Percentiles rank a stretch among this genome's conserved stretches.
Evolutionary conservation across 2,329 filamentous ascomycete genomes (phyloP).

Genomic region (Aspergillus carbonarius): DNA sequence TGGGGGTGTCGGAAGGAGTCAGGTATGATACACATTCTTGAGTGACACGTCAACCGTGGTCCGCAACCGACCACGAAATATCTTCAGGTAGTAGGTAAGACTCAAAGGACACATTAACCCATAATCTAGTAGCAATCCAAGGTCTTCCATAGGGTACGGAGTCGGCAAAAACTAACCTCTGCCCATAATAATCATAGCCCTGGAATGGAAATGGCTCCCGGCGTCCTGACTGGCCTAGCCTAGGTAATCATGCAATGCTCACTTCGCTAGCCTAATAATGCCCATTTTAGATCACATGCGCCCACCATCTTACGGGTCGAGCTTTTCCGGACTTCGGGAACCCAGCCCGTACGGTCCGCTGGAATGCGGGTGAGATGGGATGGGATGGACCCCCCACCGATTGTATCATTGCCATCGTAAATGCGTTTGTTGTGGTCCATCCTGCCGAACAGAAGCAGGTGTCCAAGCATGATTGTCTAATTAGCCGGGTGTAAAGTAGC

Average conservation of each 20-base stretch:
- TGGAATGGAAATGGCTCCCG: not conserved
- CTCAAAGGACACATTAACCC: not conserved
- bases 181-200: not conserved
- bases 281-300: slow-evolving; percentile 9
- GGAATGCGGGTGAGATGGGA: slow-evolving; percentile 1
- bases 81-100: not conserved
- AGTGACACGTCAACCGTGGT: slow-evolving; percentile 21
- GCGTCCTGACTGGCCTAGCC: not conserved
- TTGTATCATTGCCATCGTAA: not conserved
- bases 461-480: not conserved
- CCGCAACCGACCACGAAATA: slow-evolving; percentile 12
- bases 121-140: too few relatives aligned
- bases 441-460: not conserved
- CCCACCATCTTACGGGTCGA: slow-evolving; percentile 3
- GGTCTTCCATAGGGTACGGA: too few relatives aligned
- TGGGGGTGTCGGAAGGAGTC: not conserved
- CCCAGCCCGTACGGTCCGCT: slow-evolving; percentile 1
- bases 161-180: too few relatives aligned
- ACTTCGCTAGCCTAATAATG: not conserved
- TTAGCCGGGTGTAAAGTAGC: not conserved
- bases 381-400: not conserved
- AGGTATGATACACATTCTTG: slow-evolving; percentile 6
- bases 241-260: not conserved
- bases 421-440: not conserved
- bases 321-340: slow-evolving; percentile 7